Evolutionary conservation across 176 grass and related monocot genomes (phyloP).

Genomic region (Zoysia pacifica): DNA sequence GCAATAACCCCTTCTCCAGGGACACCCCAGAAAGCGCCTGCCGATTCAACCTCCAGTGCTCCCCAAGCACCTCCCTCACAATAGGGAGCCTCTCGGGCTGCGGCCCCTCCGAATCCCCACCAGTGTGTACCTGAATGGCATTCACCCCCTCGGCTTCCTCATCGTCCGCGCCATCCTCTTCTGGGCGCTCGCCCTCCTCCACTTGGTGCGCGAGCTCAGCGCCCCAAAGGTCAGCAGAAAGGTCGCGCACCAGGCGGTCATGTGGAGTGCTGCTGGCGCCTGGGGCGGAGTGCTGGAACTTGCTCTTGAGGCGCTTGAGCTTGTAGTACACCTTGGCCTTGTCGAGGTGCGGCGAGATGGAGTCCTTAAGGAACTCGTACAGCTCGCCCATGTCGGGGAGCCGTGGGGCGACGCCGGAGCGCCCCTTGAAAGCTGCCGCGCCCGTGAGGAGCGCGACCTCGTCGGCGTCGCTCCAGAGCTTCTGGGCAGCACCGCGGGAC

Average conservation of each 20-base stretch:
- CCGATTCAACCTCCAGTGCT: constrained; percentile 61
- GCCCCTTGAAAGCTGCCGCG: constrained; percentile 52
- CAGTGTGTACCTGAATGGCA: not conserved
- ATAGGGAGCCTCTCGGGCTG: constrained; percentile 31
- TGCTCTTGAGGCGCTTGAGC: constrained; percentile 89
- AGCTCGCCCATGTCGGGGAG: constrained; percentile 48
- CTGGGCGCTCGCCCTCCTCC: constrained; percentile 7
- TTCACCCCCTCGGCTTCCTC: constrained; percentile 34
- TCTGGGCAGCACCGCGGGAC: constrained; percentile 17
- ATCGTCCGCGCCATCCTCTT: constrained; percentile 8
- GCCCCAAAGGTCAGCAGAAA: constrained; percentile 61
- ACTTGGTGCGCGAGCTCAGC: constrained; percentile 25
- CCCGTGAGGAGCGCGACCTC: constrained; percentile 60
- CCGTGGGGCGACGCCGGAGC: constrained; percentile 52
- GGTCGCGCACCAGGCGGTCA: constrained; percentile 56
- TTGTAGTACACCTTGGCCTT: constrained; percentile 79
- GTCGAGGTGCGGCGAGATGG: constrained; percentile 51
- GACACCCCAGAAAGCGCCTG: constrained; percentile 50
- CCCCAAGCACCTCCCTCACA: constrained; percentile 58
- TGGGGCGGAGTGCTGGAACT: constrained; percentile 49
- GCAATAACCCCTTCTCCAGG: constrained; percentile 54
- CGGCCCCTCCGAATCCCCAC: no score
- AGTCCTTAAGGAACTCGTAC: constrained; percentile 50
- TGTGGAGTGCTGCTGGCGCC: constrained; percentile 35
- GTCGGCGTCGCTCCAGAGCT: constrained; percentile 71